Conservation (phyloP, 2,329 filamentous ascomycete genomes). For the Cercospora janseana region DNA sequence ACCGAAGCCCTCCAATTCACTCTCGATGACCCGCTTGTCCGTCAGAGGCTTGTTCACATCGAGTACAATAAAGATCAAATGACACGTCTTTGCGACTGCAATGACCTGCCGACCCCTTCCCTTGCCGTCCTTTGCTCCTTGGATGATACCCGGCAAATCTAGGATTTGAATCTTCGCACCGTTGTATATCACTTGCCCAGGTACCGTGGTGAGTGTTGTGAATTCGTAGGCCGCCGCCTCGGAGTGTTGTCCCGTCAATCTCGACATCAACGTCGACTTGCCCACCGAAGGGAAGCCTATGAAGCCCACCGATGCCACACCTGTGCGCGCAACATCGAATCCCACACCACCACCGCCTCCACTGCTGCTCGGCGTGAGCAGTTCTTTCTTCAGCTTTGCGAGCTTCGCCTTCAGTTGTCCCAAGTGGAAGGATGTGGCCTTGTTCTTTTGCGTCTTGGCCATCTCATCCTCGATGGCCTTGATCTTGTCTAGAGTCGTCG, state of each 20-base stretch:
- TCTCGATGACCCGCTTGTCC: constrained; percentile 93
- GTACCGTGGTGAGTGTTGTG: constrained; percentile 95
- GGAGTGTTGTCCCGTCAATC: constrained; percentile 91
- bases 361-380: constrained; percentile 76
- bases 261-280: constrained; percentile 96
- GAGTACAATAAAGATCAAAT: constrained; percentile 96
- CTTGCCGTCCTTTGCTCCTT: constrained; percentile 96
- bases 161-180: constrained; percentile 97
- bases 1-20: constrained; percentile 92
- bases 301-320: constrained; percentile 95
- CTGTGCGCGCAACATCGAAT: constrained; percentile 96
- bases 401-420: constrained; percentile 95
- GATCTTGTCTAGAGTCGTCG: constrained; percentile 98
- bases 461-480: constrained; percentile 97
- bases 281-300: constrained; percentile 98
- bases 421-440: constrained; percentile 41
- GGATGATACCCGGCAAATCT: constrained; percentile 96
- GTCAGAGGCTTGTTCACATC: constrained; percentile 98
- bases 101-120: constrained; percentile 98
- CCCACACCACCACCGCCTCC: constrained; percentile 78
- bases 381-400: constrained; percentile 93
- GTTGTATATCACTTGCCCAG: constrained; percentile 93
- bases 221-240: constrained; percentile 98
- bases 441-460: constrained; percentile 83
- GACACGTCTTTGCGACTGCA: constrained; percentile 96